These are phyloP conservation scores for Actinomortierella wolfii DNA, from an alignment of 371 early-diverging fungal genomes.

Conservation along the genomic window DNA sequence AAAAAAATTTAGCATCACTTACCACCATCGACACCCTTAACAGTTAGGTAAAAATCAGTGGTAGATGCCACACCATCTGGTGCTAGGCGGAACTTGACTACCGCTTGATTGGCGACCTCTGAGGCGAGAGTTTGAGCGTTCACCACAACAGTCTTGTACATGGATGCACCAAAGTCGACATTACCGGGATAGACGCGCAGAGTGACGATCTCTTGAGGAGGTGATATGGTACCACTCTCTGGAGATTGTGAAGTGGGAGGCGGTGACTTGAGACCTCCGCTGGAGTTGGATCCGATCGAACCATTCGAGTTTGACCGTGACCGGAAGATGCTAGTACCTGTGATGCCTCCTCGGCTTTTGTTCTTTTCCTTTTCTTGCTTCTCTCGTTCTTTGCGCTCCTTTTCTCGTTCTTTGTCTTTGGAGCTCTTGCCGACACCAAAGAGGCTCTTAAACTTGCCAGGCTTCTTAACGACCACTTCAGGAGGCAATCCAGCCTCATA, in stretches of 20 bases:
- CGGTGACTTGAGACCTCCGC: conserved; percentile 5
- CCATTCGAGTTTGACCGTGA: conserved; percentile 41
- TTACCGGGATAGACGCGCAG: conserved; percentile 59
- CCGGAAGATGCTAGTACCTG: conserved; percentile 16
- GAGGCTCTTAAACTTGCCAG: conserved; percentile 34
- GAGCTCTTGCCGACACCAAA: conserved; percentile 41
- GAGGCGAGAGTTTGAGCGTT: conserved; percentile 54
- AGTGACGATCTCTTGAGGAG: conserved; percentile 26
- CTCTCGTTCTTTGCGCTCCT: conserved; percentile 38
- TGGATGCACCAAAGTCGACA: conserved; percentile 51
- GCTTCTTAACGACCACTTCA: conserved; percentile 23
- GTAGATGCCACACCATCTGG: conserved; percentile 46
- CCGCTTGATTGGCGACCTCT: conserved; percentile 57
- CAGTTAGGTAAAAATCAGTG: conserved; percentile 53
- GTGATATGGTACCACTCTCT: conserved; percentile 5
- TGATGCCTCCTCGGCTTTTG: conserved; percentile 4
- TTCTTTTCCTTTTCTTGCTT: conserved; percentile 21
- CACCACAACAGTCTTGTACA: conserved; percentile 53
- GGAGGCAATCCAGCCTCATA: conserved; percentile 28
- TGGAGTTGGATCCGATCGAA: conserved; percentile 12
- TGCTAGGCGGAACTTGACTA: conserved; percentile 53
- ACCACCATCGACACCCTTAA: conserved; percentile 66
- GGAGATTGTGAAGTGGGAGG: not conserved
- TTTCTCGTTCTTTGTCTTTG: conserved; percentile 42
- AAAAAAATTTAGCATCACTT: conserved; percentile 12